These are phyloP conservation scores for Plasmodium adleri DNA, from an alignment of 169 alveolate species.

Conservation along the genomic window DNA sequence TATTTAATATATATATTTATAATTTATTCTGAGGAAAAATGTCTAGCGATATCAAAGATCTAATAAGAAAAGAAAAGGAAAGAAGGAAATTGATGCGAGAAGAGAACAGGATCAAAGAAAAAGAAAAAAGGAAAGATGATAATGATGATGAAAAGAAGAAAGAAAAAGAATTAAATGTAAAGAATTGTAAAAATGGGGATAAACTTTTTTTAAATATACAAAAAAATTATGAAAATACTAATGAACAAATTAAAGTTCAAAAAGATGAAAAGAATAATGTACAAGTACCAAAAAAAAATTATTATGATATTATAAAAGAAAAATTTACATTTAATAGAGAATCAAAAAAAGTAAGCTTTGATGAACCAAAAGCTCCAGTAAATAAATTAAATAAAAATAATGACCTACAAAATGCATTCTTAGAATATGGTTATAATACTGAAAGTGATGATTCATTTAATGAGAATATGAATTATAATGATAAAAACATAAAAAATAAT, in stretches of 20 bases:
- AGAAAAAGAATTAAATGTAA: not conserved
- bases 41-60: slow-evolving; percentile 34
- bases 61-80: slow-evolving; percentile 56
- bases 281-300: not conserved
- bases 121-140: not conserved
- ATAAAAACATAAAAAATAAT: not conserved
- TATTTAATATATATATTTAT: too few species aligned
- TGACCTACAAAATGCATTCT: slow-evolving; percentile 41
- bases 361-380: slow-evolving; percentile 49
- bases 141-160: slow-evolving; percentile 2
- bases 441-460: not conserved
- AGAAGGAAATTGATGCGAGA: slow-evolving; percentile 54
- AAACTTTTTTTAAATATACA: slow-evolving; percentile 38
- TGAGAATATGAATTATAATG: slow-evolving; percentile 9
- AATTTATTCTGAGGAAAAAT: not conserved
- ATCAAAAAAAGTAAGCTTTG: slow-evolving; percentile 9
- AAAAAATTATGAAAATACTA: slow-evolving; percentile 23
- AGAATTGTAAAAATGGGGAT: not conserved
- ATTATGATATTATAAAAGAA: not conserved
- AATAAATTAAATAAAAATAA: slow-evolving; percentile 40
- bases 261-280: not conserved
- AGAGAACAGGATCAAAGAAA: slow-evolving; percentile 32
- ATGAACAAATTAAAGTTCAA: not conserved
- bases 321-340: too few species aligned
- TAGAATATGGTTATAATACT: slow-evolving; percentile 27